These are phyloP conservation scores for Russula sp. DNA, from an alignment of 768 basidiomycete species.

Conservation along the genomic window DNA sequence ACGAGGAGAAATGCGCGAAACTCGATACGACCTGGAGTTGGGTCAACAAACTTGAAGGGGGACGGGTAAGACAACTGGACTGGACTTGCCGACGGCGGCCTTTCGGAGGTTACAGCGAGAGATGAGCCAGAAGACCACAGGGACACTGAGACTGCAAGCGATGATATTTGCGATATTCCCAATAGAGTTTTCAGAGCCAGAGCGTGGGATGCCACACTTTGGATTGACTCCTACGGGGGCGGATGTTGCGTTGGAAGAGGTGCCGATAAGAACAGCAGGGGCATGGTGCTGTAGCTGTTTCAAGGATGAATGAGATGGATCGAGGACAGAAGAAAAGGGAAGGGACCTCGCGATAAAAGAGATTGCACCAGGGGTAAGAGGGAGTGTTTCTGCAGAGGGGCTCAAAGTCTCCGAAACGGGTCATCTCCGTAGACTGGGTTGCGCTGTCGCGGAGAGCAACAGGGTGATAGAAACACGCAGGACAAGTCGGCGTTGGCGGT, in stretches of 20 bases:
- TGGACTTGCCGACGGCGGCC: slow-evolving; percentile 71
- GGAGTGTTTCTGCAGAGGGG: slow-evolving; percentile 61
- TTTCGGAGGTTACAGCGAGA: slow-evolving; percentile 53
- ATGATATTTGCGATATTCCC: slow-evolving; percentile 87
- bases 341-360: slow-evolving; percentile 82
- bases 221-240: slow-evolving; percentile 84
- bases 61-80: background rate
- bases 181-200: slow-evolving; percentile 49
- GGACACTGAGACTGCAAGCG: slow-evolving; percentile 64
- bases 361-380: slow-evolving; percentile 89
- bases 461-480: background rate
- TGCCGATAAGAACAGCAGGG: slow-evolving; percentile 31
- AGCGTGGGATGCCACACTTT: slow-evolving; percentile 64
- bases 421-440: slow-evolving; percentile 31
- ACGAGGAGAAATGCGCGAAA: slow-evolving; percentile 55
- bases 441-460: slow-evolving; percentile 2
- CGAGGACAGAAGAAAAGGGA: slow-evolving; percentile 17
- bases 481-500: background rate
- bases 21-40: slow-evolving; percentile 54
- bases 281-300: slow-evolving; percentile 30
- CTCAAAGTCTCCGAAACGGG: slow-evolving; percentile 66
- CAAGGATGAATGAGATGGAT: slow-evolving; percentile 4
- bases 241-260: slow-evolving; percentile 37
- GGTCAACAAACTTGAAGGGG: background rate
- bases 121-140: slow-evolving; percentile 53